These are phyloP conservation scores for Acacia pycnantha DNA, from an alignment of 331 rosid species.

Conservation along the genomic window DNA sequence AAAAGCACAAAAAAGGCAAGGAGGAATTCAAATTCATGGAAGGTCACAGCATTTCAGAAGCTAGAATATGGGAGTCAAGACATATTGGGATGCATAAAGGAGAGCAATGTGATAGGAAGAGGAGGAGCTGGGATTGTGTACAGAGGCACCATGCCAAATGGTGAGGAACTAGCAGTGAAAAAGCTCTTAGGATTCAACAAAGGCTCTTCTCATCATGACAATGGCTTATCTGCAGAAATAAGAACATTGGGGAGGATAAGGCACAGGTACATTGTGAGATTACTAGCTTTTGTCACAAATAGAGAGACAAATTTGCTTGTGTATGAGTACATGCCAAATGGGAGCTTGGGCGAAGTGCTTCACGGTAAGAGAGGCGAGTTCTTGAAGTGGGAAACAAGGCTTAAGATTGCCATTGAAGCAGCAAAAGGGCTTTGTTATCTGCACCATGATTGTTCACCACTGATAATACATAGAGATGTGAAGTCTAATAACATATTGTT, in stretches of 20 bases:
- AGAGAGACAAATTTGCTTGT: constrained; percentile 76
- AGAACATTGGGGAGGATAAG: constrained; percentile 73
- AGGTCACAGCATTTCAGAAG: constrained; percentile 74
- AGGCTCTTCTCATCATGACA: constrained; percentile 80
- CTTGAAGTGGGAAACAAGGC: constrained; percentile 72
- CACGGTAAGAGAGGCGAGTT: constrained; percentile 76
- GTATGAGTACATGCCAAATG: constrained; percentile 80
- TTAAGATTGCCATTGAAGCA: constrained; percentile 77
- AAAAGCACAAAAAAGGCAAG: constrained; percentile 52
- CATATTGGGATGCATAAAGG: constrained; percentile 65
- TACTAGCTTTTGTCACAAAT: constrained; percentile 70
- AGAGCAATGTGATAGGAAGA: constrained; percentile 70
- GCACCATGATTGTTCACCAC: constrained; percentile 88
- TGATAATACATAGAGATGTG: constrained; percentile 81
- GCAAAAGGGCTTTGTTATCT: constrained; percentile 85
- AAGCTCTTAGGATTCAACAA: constrained; percentile 63
- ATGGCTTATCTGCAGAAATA: constrained; percentile 76
- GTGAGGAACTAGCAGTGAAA: constrained; percentile 78
- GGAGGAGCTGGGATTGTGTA: constrained; percentile 89
- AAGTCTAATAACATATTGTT: constrained; percentile 82
- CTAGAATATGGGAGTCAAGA: constrained; percentile 68
- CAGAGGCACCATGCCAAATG: constrained; percentile 67
- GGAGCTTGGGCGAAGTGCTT: constrained; percentile 75
- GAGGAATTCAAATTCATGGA: constrained; percentile 52
- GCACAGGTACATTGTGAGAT: constrained; percentile 78